These are phyloP conservation scores for Sarocladium kiliense DNA, from an alignment of 2,329 filamentous ascomycete species.

Conservation along the genomic window DNA sequence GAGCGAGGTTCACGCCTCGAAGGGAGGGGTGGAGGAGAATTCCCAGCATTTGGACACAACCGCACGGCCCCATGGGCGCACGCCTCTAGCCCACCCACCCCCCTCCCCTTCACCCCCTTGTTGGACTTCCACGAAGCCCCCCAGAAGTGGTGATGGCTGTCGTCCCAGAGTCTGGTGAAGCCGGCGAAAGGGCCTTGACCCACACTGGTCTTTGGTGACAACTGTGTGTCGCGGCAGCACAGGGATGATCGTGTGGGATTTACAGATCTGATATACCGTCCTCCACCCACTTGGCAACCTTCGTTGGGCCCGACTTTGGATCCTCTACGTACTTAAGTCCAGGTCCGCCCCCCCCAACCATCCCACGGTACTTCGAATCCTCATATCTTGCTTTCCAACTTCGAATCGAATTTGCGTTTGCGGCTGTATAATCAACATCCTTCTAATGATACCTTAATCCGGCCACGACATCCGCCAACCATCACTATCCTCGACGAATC, in stretches of 20 bases:
- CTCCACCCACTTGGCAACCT: constrained; percentile 10
- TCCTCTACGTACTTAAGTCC: constrained; percentile 7
- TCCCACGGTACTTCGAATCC: neutral
- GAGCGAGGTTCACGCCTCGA: neutral
- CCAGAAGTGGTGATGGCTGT: constrained; percentile 7
- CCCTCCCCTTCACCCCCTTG: neutral
- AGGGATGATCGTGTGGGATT: constrained; percentile 10
- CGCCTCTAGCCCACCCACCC: neutral
- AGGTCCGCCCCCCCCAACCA: constrained; percentile 1
- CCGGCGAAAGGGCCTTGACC: constrained; percentile 2
- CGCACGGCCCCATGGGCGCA: neutral
- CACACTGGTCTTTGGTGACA: constrained; percentile 7
- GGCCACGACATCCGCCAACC: neutral
- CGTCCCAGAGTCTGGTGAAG: constrained; percentile 7
- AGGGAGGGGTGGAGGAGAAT: neutral
- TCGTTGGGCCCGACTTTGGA: constrained; percentile 5
- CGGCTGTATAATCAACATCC: constrained; percentile 5
- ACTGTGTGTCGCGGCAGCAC: constrained; percentile 8
- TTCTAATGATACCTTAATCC: constrained; percentile 7
- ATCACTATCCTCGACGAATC: neutral
- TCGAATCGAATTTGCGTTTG: constrained; percentile 3
- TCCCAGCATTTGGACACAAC: neutral
- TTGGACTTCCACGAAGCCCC: neutral
- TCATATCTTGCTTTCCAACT: constrained; percentile 7
- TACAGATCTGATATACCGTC: constrained; percentile 10